phyloP scores from a whole-genome alignment of 805 yeast species.

The Candida alai region DNA sequence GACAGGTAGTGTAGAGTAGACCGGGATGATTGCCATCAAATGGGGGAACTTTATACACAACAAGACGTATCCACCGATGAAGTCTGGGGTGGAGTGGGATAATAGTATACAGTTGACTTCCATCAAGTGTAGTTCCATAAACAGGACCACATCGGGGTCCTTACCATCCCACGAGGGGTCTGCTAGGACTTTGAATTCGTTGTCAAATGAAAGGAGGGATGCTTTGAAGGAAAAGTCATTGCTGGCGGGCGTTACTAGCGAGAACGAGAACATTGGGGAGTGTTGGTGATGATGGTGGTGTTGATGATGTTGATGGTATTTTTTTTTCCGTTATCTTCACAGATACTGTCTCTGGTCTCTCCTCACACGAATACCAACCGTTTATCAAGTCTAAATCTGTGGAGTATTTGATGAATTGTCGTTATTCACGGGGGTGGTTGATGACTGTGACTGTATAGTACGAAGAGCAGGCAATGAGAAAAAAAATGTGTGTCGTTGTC shows the following conservation, averaged over 20 bases:
- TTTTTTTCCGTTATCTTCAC: no score
- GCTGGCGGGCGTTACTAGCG: conserved; percentile 27
- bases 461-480: no score
- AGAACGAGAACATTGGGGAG: conserved; percentile 34
- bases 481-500: no score
- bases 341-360: no score
- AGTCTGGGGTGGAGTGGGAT: conserved; percentile 83
- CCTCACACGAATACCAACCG: no score
- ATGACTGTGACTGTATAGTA: no score
- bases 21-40: conserved; percentile 60
- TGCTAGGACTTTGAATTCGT: conserved; percentile 50
- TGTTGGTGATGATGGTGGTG: neutral
- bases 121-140: conserved; percentile 30
- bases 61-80: conserved; percentile 73
- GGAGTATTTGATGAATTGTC: no score
- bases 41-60: conserved; percentile 56
- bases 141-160: conserved; percentile 27
- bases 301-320: no score
- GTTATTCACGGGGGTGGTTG: no score
- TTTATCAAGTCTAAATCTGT: neutral
- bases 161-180: conserved; percentile 76
- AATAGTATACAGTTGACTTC: conserved; percentile 66
- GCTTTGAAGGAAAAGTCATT: conserved; percentile 36
- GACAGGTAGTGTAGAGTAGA: conserved; percentile 88
- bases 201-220: conserved; percentile 54